Evolutionary conservation across 129 eudicot genomes (phyloP).

Genomic region (Flaveria bidentis): DNA sequence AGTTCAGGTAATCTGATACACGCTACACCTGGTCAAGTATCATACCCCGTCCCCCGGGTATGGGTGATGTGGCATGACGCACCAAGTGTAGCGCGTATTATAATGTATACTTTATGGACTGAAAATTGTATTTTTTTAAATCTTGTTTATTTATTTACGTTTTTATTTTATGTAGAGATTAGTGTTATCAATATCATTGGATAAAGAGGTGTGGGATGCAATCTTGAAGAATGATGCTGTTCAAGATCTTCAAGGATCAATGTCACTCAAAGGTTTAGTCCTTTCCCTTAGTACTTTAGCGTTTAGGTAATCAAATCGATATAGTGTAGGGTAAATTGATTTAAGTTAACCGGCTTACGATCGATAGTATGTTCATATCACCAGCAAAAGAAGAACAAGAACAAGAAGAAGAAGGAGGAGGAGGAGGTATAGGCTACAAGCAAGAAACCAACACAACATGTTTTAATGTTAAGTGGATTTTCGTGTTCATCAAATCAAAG

Average conservation of each 20-base stretch:
- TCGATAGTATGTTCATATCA: background rate
- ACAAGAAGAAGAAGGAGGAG: background rate
- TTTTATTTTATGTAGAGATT: conserved; percentile 36
- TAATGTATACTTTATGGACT: too few species aligned
- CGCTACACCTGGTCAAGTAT: too few species aligned
- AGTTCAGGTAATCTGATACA: conserved; percentile 36
- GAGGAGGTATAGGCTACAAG: background rate
- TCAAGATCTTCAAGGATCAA: conserved; percentile 48
- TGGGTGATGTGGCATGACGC: too few species aligned
- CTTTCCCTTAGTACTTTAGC: background rate
- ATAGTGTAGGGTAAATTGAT: background rate
- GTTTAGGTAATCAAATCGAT: too few species aligned
- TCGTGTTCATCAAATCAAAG: conserved; percentile 36
- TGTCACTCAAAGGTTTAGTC: conserved; percentile 42
- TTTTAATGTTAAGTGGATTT: conserved; percentile 48
- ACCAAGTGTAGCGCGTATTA: too few species aligned
- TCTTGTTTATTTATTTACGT: background rate
- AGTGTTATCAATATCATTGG: conserved; percentile 58
- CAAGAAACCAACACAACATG: conserved; percentile 41
- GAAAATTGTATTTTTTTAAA: too few species aligned
- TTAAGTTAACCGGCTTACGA: background rate
- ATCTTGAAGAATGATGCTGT: conserved; percentile 57
- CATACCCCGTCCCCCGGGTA: too few species aligned
- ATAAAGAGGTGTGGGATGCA: conserved; percentile 65
- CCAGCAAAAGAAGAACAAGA: conserved; percentile 25